Conservation (phyloP, 257 asterid genomes). For the Solanum clarkiae region DNA sequence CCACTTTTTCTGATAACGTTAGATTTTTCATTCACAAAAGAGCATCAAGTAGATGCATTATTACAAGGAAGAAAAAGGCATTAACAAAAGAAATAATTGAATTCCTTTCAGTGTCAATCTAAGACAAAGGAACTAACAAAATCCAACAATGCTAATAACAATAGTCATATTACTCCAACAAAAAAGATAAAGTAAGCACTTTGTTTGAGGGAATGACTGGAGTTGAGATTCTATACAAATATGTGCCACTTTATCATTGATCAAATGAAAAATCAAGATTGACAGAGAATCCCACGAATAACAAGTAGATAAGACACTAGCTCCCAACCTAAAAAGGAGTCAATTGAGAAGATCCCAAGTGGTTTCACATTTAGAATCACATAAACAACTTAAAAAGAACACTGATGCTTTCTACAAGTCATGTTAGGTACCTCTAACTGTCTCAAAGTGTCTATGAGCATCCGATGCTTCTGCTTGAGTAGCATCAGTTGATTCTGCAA, state of each 20-base stretch:
- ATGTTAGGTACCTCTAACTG: conserved; percentile 86
- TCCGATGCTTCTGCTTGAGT: conserved; percentile 81
- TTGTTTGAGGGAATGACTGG: background rate
- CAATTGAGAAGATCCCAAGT: conserved; percentile 12
- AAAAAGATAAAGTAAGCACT: too few relatives aligned
- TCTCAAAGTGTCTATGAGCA: conserved; percentile 69
- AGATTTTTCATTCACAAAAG: too few relatives aligned
- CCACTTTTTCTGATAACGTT: background rate
- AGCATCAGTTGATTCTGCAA: conserved; percentile 64
- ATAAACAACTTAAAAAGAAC: conserved; percentile 15
- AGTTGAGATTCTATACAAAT: background rate
- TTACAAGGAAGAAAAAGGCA: too few relatives aligned
- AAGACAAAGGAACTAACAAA: background rate
- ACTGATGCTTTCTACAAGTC: conserved; percentile 25
- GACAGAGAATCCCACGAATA: background rate
- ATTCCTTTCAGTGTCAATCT: background rate
- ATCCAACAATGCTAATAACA: background rate
- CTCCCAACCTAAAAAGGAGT: conserved; percentile 3
- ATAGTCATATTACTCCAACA: too few relatives aligned
- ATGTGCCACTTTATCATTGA: background rate
- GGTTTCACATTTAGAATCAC: conserved; percentile 15
- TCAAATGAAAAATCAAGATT: background rate
- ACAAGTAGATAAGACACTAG: background rate
- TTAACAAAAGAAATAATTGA: background rate
- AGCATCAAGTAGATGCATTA: too few relatives aligned